Base-by-base conservation (phyloP, 495 filamentous ascomycete genomes). In the Parathielavia appendiculata region DNA sequence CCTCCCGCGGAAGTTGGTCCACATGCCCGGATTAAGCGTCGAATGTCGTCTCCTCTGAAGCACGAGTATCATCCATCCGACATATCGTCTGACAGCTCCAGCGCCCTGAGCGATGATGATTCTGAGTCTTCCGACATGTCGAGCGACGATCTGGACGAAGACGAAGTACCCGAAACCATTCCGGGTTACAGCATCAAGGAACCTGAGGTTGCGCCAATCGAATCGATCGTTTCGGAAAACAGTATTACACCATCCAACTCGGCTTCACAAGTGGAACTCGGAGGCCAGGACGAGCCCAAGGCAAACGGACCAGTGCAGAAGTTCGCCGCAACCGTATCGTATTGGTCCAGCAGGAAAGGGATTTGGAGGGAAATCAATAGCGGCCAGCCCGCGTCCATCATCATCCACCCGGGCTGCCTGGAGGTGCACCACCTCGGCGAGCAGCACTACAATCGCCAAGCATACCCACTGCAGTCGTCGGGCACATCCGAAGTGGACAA, bases 41-140 rank as follows among this genome's bases (percentile, higher is more conserved):
- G 90, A 7, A 87, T 85, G 26, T 97, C 95, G 5, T 97, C 95
- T 10, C 95, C 95, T 10, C 78, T 99, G 57, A 99, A 99, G 72
- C 93, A 97, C 65, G 91, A 99, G 74, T 99, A 96, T 65, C 88
- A 90, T 62, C 95, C 95, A 3, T 97, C 93, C 1, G 92, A 90
- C 41, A 83, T 71, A 0, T 78, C 76, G 2, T 79, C 77, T 1
- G 73, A 73, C 19, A 71, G 69, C 54, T 70, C 73, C 14, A 63
- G 83, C 51, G 88, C 88, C 0, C 63, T 68, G 14, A 69, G 60
- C 30, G 78, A 75, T 5, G 57, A 59, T 9, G 74, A 78, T 10
- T 77, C 75, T 5, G 68, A 75, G 46, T 73, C 70, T 1, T 69
- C 68, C 1, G 69, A 75, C 36, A 78, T 75, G n/a, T 75, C 74